Conservation (phyloP, 1,139 yeast species). For the Pichia sp. region DNA sequence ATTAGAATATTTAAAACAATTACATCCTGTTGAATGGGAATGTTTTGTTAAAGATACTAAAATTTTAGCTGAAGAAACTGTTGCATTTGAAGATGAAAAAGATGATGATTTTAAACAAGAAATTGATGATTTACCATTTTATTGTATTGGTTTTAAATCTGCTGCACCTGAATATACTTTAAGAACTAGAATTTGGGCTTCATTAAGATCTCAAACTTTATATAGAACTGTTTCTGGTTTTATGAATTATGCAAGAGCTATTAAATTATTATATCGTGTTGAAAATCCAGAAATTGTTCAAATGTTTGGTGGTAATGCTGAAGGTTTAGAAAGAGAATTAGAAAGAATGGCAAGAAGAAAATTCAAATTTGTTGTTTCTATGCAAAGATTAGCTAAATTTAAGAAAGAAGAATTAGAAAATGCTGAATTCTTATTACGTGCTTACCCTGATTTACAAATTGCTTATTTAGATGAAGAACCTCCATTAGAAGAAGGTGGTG, state of each 20-base stretch:
- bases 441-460: slow-evolving; percentile 97
- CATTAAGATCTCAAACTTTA: slow-evolving; percentile 49
- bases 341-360: slow-evolving; percentile 99
- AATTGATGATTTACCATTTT: slow-evolving; percentile 96
- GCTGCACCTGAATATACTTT: slow-evolving; percentile 50
- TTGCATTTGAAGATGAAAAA: slow-evolving; percentile 50
- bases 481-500: slow-evolving; percentile 81
- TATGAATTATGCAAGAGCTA: slow-evolving; percentile 63
- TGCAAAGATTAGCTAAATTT: slow-evolving; percentile 97
- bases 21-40: slow-evolving; percentile 99
- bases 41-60: slow-evolving; percentile 98
- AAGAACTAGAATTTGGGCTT: slow-evolving; percentile 54
- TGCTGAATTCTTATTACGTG: slow-evolving; percentile 95
- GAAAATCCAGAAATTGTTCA: slow-evolving; percentile 96
- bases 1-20: slow-evolving; percentile 92
- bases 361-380: slow-evolving; percentile 92
- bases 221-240: slow-evolving; percentile 52
- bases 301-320: slow-evolving; percentile 87
- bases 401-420: slow-evolving; percentile 97
- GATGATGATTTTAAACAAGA: slow-evolving; percentile 43
- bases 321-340: slow-evolving; percentile 85
- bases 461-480: slow-evolving; percentile 96
- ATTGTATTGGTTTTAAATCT: slow-evolving; percentile 62
- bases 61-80: slow-evolving; percentile 86
- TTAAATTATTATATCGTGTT: slow-evolving; percentile 93